Evolutionary conservation across 1,284 basidiomycete genomes (phyloP).

Genomic region (Caloboletus inedulis): DNA sequence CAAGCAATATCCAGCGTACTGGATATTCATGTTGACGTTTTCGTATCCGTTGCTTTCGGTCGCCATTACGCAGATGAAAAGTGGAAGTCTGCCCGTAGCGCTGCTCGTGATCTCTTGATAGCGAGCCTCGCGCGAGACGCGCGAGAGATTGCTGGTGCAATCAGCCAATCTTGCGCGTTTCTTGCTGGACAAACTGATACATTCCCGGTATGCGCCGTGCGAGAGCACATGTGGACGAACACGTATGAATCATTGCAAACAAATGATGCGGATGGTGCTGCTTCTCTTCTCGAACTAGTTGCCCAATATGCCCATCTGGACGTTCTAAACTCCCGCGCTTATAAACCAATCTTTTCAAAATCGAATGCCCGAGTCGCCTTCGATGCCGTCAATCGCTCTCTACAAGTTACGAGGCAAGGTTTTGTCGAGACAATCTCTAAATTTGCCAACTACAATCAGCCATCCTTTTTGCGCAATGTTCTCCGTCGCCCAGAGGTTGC

Average conservation of each 20-base stretch:
- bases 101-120: constrained; percentile 47
- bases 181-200: constrained; percentile 32
- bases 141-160: constrained; percentile 37
- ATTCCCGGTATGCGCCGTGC: constrained; percentile 39
- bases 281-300: constrained; percentile 54
- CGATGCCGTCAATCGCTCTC: constrained; percentile 54
- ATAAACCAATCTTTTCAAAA: constrained; percentile 39
- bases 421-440: constrained; percentile 62
- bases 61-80: constrained; percentile 40
- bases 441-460: constrained; percentile 57
- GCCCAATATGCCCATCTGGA: constrained; percentile 67
- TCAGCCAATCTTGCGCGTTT: constrained; percentile 40
- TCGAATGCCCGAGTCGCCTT: constrained; percentile 37
- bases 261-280: constrained; percentile 56
- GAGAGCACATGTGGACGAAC: constrained; percentile 65
- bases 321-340: constrained; percentile 51
- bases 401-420: constrained; percentile 55
- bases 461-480: constrained; percentile 48
- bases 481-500: constrained; percentile 52
- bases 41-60: constrained; percentile 62
- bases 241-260: constrained; percentile 59
- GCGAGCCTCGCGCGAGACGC: constrained; percentile 45
- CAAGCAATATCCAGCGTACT: constrained; percentile 41
- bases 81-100: constrained; percentile 51
- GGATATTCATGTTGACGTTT: constrained; percentile 54